Base-by-base conservation (phyloP, 768 basidiomycete genomes). In the Pulveroboletus sp. region DNA sequence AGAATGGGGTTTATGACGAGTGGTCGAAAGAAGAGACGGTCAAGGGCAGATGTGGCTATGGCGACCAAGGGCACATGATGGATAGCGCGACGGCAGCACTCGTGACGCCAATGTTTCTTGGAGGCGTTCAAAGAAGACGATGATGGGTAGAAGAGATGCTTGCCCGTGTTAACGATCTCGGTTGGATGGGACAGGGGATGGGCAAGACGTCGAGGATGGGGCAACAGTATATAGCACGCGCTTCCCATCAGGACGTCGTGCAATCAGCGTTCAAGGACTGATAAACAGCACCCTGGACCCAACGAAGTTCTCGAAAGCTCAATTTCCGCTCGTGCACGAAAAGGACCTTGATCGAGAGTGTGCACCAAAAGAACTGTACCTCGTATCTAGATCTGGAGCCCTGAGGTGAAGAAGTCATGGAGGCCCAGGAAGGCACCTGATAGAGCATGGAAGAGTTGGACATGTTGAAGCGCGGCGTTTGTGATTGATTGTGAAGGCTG, bases 1-100 rank as follows among this genome's bases (percentile, higher is more conserved):
- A 63, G 24, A 4, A 57, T 48, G 1, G 55, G 61, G 28, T 59
- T 62, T 32, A 14, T 17, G 17, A 14, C 33, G 27, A 44, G 15
- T 1, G 60, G 60, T 31, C 18, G 46, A 38, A 21, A 48, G 5
- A 46, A 39, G 10, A 41, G 2, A 10, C 7, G 8, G 1, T 12
- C 14, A 0, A 50, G 6, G 27, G n/a, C 27, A 0, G 21, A 6
- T 5, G 10, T 4, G 18, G n/a, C 31, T 0, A 24, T 5, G 3
- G 10, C 6, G n/a, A 15, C 37, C 11, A 46, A 6, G n/a, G n/a
- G n/a, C n/a, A n/a, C n/a, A n/a, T n/a, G n/a, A n/a, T n/a, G 30
- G 26, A 21, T 4, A 35, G 0, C 15, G 31, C 0, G 15, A 56
- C 7, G 2, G 46, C 49, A 21, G 39, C 37, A 0, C 55, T 55